Evolutionary conservation across 139 green algal genomes (phyloP).

Genomic region (Tetratostichococcus sp.): DNA sequence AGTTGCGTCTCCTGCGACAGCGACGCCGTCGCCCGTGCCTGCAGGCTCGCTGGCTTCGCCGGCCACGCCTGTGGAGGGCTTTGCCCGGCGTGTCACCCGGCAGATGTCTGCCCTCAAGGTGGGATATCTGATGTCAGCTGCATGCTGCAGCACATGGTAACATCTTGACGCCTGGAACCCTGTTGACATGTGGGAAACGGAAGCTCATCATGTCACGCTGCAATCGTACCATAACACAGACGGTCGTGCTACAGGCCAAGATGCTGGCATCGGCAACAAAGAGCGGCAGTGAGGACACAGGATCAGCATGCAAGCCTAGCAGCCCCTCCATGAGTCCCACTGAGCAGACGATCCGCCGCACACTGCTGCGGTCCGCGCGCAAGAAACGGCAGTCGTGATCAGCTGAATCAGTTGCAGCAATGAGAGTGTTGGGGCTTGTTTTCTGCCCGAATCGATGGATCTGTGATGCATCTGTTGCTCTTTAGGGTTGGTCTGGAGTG

Average conservation of each 20-base stretch:
- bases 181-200: no score
- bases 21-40: no score
- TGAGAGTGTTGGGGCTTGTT: no score
- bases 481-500: no score
- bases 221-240: no score
- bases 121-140: neutral
- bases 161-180: no score
- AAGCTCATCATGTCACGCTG: no score
- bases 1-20: no score
- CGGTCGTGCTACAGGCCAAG: neutral
- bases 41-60: no score
- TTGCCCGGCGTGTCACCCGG: neutral
- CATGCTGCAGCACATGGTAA: no score
- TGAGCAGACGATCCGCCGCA: conserved; percentile 8
- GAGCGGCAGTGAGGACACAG: neutral
- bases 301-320: neutral
- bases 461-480: no score
- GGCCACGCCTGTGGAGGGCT: neutral
- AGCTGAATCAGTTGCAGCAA: neutral
- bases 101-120: neutral
- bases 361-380: conserved; percentile 10
- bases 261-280: neutral
- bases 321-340: conserved; percentile 17
- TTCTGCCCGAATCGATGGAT: no score
- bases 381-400: neutral